These are phyloP conservation scores for Lepidium campestre DNA, from an alignment of 441 rosid species.

Conservation along the genomic window DNA sequence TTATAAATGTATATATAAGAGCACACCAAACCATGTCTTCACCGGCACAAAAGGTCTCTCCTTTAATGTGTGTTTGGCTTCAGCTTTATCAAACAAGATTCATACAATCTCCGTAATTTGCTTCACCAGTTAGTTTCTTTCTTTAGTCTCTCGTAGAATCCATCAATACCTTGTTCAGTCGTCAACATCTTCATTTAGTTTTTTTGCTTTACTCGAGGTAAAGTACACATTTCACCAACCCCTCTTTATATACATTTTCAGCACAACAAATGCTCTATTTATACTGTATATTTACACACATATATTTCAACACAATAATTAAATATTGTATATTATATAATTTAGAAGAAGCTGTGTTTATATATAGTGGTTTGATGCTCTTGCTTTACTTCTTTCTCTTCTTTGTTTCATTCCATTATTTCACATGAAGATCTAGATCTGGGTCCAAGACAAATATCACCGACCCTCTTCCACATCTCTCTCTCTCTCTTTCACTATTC, in stretches of 20 bases:
- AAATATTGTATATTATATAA: too few relatives aligned
- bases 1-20: not conserved
- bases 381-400: slow-evolving; percentile 23
- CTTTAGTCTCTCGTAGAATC: slow-evolving; percentile 4
- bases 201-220: slow-evolving; percentile 8
- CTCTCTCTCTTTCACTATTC: slow-evolving; percentile 1
- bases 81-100: slow-evolving; percentile 13
- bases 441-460: slow-evolving; percentile 27
- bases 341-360: slow-evolving; percentile 5
- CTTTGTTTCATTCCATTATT: slow-evolving; percentile 20
- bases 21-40: slow-evolving; percentile 19
- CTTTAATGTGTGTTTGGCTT: slow-evolving; percentile 4
- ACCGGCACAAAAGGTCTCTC: slow-evolving; percentile 27
- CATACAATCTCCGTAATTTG: not conserved
- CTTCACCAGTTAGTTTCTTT: slow-evolving; percentile 17
- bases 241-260: not conserved
- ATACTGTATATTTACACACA: too few relatives aligned
- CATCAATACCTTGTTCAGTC: slow-evolving; percentile 18
- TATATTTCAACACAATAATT: too few relatives aligned
- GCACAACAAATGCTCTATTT: too few relatives aligned
- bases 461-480: slow-evolving; percentile 20
- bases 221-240: slow-evolving; percentile 15
- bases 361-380: slow-evolving; percentile 5
- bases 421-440: slow-evolving; percentile 36
- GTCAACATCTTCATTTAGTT: slow-evolving; percentile 10